Base-by-base conservation (phyloP, 208 protist genomes). In the Leishmania aethiopica region DNA sequence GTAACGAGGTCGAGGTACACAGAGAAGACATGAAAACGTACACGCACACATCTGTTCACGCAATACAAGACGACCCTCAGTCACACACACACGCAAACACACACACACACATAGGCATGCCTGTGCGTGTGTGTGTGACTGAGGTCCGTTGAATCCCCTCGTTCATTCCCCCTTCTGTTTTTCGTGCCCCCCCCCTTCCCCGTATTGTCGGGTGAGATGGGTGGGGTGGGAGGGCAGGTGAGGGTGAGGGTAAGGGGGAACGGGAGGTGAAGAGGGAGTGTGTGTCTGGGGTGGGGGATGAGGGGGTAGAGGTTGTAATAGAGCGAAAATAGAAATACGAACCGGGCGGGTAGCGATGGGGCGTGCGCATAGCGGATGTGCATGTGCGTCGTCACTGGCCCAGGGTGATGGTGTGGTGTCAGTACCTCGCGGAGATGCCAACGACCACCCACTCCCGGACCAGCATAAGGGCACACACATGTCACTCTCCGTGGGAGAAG, bases 81-180 rank as follows among this genome's bases (percentile, higher is more conserved):
- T 42, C 64, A 22, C 64, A 42, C 60, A 35, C 15, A 69, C 28
- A 45, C 64, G 4, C n/a, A 0, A 4, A n/a, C 40, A 40, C 35
- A 32, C 4, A 32, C 37, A 3, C 59, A 64, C 40, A 32, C 37
- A 13, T 6, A 64, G 55, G 22, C 7, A 22, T 59, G 73, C 5
- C 4, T 70, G 32, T 70, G 64, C 42, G 64, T 70, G 64, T 70
- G 62, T 69, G 64, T 70, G 64, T 67, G 60, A 13, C 25, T 66
- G 60, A 15, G 69, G 11, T n/a, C 17, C 42, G 5, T 32, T 32
- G 45, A 74, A 74, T 45, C 42, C 35, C 49, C 49, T 53, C 37
- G 22, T 3, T 74, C 22, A 19, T 3, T 19, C 2, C 1, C 25
- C 42, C 13, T 13, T 6, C 8, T 72, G 6, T 19, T 49, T 7